These are phyloP conservation scores for Beauveria sp. DNA, from an alignment of 2,329 filamentous ascomycete species.

Conservation along the genomic window DNA sequence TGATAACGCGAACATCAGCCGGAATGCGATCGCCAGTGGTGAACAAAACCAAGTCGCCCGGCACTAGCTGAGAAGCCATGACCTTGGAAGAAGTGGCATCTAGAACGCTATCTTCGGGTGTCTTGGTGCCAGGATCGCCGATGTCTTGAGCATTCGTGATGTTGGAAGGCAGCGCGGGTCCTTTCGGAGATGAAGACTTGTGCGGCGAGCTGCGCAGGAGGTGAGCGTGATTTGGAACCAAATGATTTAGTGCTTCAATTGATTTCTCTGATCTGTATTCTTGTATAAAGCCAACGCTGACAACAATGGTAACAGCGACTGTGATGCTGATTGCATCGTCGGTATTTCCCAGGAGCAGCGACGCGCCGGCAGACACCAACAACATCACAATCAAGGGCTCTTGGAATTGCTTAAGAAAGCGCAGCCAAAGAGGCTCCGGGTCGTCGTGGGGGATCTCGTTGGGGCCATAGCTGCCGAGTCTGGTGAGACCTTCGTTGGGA, in stretches of 20 bases:
- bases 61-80: constrained; percentile 78
- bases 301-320: constrained; percentile 92
- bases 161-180: constrained; percentile 41
- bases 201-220: constrained; percentile 61
- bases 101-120: constrained; percentile 54
- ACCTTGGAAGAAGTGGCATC: constrained; percentile 76
- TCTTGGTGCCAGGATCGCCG: constrained; percentile 39
- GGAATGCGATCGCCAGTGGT: constrained; percentile 94
- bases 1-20: constrained; percentile 89
- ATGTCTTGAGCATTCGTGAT: constrained; percentile 36
- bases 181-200: constrained; percentile 27
- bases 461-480: constrained; percentile 72
- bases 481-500: constrained; percentile 69
- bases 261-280: constrained; percentile 98
- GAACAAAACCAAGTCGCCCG: constrained; percentile 87
- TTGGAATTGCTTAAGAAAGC: constrained; percentile 94
- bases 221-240: constrained; percentile 93
- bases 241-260: constrained; percentile 83
- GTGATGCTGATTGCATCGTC: constrained; percentile 96
- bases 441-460: constrained; percentile 95
- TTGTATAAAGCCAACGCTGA: constrained; percentile 91
- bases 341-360: constrained; percentile 82
- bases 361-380: constrained; percentile 79
- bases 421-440: constrained; percentile 88
- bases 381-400: constrained; percentile 92